Conservation (phyloP, 2,329 filamentous ascomycete genomes). For the Penicillium crustosum region DNA sequence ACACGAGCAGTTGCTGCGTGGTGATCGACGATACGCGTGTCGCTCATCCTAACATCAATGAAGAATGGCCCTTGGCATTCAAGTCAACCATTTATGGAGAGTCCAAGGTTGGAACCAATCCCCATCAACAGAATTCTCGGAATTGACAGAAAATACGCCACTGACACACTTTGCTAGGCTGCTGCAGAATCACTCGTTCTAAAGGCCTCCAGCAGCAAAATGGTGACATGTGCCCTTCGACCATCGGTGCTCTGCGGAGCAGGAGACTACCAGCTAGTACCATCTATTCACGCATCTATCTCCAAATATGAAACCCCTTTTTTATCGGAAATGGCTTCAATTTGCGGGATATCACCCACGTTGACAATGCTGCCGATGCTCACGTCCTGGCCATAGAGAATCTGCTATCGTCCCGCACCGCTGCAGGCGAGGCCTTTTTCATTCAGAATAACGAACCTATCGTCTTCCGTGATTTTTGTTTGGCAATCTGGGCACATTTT, state of each 20-base stretch:
- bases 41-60: conserved; percentile 41
- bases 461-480: conserved; percentile 46
- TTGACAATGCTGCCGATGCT: conserved; percentile 47
- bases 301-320: conserved; percentile 45
- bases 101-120: conserved; percentile 36
- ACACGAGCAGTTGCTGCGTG: conserved; percentile 58
- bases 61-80: conserved; percentile 40
- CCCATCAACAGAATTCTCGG: background rate
- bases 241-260: conserved; percentile 48
- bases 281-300: conserved; percentile 47
- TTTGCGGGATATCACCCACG: conserved; percentile 47
- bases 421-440: conserved; percentile 48
- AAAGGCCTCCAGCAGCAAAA: conserved; percentile 32
- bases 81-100: conserved; percentile 47
- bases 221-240: conserved; percentile 44
- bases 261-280: conserved; percentile 44
- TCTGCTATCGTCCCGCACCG: conserved; percentile 40
- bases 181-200: conserved; percentile 45
- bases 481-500: conserved; percentile 50
- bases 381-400: conserved; percentile 48
- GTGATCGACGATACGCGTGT: conserved; percentile 51
- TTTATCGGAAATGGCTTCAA: conserved; percentile 44
- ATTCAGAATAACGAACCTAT: conserved; percentile 50
- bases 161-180: conserved; percentile 30
- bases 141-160: background rate